These are phyloP conservation scores for Vitis hybrid DNA, from an alignment of 177 flowering plant genomes.

Conservation along the genomic window DNA sequence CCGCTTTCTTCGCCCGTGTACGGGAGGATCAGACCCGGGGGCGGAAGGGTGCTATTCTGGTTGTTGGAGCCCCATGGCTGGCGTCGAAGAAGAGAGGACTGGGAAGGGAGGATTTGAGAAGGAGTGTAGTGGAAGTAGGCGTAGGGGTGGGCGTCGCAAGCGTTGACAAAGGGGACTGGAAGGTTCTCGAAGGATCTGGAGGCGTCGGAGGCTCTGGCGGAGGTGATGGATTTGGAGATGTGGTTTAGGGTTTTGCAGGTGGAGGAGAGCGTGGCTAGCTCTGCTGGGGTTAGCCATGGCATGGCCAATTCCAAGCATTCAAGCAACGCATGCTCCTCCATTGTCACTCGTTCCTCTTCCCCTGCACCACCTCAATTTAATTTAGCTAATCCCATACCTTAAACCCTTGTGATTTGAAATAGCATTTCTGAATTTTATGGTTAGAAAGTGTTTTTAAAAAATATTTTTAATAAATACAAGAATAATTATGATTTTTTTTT, in stretches of 20 bases:
- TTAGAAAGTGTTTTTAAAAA: too few species aligned
- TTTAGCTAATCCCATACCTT: not conserved
- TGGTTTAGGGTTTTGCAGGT: not conserved
- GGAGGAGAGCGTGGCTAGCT: too few species aligned
- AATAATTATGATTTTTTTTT: too few species aligned
- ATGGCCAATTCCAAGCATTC: too few species aligned
- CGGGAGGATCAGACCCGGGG: conserved; percentile 1
- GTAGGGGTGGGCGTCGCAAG: conserved; percentile 25
- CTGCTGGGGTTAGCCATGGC: too few species aligned
- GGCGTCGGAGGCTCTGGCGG: conserved; percentile 42
- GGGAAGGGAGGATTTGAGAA: conserved; percentile 11
- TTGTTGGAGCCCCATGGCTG: conserved; percentile 33
- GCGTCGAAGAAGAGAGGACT: conserved; percentile 1
- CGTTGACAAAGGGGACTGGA: conserved; percentile 51
- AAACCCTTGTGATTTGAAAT: too few species aligned
- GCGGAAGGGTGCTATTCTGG: not conserved
- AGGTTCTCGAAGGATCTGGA: conserved; percentile 42
- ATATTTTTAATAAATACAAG: too few species aligned
- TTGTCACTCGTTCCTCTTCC: too few species aligned
- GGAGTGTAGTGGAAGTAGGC: conserved; percentile 43
- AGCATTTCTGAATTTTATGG: too few species aligned
- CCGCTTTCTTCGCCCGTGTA: conserved; percentile 22
- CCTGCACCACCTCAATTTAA: too few species aligned
- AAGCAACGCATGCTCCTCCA: too few species aligned
- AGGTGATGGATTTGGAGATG: conserved; percentile 33